Evolutionary conservation across 75 land plant species (phyloP).

Genomic region (Sequoia sempervirens): DNA sequence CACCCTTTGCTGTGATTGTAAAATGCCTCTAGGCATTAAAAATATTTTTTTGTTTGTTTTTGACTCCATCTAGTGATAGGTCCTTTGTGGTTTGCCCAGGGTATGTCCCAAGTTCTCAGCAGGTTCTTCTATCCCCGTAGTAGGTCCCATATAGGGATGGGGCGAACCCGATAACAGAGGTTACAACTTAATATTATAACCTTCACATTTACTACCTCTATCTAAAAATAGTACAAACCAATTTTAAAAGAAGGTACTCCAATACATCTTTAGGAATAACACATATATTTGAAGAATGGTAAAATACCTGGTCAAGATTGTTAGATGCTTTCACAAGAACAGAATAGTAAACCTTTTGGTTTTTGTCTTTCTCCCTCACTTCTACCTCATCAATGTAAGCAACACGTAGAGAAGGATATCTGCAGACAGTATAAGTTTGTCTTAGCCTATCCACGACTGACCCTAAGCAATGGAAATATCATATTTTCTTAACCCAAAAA

Average conservation of each 20-base stretch:
- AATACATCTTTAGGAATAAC: background rate
- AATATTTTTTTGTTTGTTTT: too few relatives aligned
- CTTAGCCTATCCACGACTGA: background rate
- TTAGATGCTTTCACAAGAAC: constrained; percentile 88
- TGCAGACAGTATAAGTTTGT: constrained; percentile 15
- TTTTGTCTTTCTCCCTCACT: constrained; percentile 57
- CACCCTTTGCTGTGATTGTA: too few relatives aligned
- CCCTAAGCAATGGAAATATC: too few relatives aligned
- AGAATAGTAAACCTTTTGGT: constrained; percentile 78
- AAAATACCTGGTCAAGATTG: constrained; percentile 78
- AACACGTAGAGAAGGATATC: constrained; percentile 86
- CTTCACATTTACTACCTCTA: background rate
- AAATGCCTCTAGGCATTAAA: too few relatives aligned
- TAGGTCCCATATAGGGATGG: too few relatives aligned
- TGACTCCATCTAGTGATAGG: too few relatives aligned
- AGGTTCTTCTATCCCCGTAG: background rate
- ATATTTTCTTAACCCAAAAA: background rate
- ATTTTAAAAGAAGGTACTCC: background rate
- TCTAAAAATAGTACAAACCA: background rate
- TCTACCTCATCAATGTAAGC: constrained; percentile 94
- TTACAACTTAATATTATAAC: background rate
- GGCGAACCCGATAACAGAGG: too few relatives aligned
- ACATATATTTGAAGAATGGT: background rate
- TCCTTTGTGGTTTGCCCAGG: too few relatives aligned
- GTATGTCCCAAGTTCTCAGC: too few relatives aligned